phyloP scores from a whole-genome alignment of 441 rosid species.

The Viola pubescens region DNA sequence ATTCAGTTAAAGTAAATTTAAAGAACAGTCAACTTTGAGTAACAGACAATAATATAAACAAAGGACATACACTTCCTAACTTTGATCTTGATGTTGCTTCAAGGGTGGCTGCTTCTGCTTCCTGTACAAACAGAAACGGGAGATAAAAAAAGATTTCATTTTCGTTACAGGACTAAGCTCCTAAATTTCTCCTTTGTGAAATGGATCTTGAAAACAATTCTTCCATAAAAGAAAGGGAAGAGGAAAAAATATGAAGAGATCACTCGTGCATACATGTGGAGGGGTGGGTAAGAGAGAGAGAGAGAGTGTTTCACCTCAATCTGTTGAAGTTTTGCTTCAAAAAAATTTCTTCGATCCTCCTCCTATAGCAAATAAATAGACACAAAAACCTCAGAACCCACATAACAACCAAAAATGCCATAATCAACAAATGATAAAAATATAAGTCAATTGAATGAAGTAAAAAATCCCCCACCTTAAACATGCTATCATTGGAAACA shows the following conservation, averaged over 20 bases:
- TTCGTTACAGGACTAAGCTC: too few species aligned
- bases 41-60: conserved; percentile 13
- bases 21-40: conserved; percentile 2
- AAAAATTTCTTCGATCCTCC: conserved; percentile 71
- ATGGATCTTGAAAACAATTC: background rate
- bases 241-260: background rate
- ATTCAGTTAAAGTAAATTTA: background rate
- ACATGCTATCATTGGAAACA: conserved; percentile 51
- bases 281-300: background rate
- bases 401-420: background rate
- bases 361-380: conserved; percentile 39
- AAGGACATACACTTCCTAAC: conserved; percentile 67
- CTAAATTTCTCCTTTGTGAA: background rate
- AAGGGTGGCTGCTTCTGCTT: conserved; percentile 83
- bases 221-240: background rate
- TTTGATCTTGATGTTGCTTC: conserved; percentile 82
- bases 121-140: conserved; percentile 37
- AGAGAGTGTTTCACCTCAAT: conserved; percentile 55
- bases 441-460: background rate
- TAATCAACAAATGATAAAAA: background rate
- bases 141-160: background rate
- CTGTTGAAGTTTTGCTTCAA: conserved; percentile 86
- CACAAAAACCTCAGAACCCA: conserved; percentile 12
- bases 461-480: conserved; percentile 39
- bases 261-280: conserved; percentile 1